Evolutionary conservation across 2,329 filamentous ascomycete species (phyloP), one percentile per base, ranked within the genome.

Genomic region (Xylariaceae sp.): DNA sequence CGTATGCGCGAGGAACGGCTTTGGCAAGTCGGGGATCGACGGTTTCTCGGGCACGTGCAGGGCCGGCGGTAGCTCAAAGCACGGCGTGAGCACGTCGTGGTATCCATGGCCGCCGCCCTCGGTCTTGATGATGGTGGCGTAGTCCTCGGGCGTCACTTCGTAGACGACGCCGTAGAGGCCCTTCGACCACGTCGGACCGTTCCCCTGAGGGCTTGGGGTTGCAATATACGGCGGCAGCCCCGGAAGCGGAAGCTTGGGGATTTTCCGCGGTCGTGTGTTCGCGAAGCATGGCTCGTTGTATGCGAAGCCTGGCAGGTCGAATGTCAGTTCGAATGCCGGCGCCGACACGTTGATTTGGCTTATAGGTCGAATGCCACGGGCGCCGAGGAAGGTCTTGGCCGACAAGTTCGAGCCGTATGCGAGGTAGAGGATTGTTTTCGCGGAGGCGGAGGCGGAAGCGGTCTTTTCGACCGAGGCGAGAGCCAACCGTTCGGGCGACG

Each of bases 211-310:
- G 26, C 48, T 63, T 18, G 57, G 56, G 6, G 63, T 63, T 60
- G 56, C 57, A 29, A 59, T 63, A 34, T 64, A 68, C n/a, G 68
- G 51, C 44, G 55, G 67, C 1, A 66, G 66, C 1, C 64, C 65
- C 16, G 52, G 50, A 21, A 43, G n/a, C 8, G 55, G 71, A 69
- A 71, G 67, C 55, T 72, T 74, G 15, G 74, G 76, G 39, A 78
- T 60, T 67, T 83, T 77, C 45, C 86, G 81, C 49, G 78, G 77
- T 15, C 79, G 80, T 2, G 86, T 87, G 65, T 95, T 96, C 53
- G 90, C 91, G 69, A 97, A 96, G 70, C 92, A 96, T 0, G 94
- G 92, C 71, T 97, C 94, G 12, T 73, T 67, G 72, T 97, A 97
- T 0, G 94, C 89, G 0, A 96, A 66, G 1, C 91, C 92, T 0